These are phyloP conservation scores for Talaromyces rugulosus DNA, from an alignment of 2,329 filamentous ascomycete species.

Conservation along the genomic window DNA sequence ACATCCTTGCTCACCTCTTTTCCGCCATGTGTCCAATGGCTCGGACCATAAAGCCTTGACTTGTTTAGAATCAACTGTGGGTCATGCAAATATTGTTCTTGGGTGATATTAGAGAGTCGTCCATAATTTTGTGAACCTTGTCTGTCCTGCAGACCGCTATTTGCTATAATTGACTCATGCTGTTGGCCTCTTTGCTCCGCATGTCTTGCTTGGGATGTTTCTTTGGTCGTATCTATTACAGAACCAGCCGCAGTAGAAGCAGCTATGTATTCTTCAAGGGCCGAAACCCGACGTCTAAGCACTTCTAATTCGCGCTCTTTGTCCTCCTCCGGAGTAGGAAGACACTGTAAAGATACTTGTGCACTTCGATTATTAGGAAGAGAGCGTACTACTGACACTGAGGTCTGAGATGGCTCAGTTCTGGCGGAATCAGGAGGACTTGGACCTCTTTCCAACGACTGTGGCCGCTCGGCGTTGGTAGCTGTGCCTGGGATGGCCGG, in stretches of 20 bases:
- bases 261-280: not conserved
- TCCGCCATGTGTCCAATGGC: not conserved
- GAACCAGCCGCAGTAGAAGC: not conserved
- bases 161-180: not conserved
- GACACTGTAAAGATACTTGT: too few relatives aligned
- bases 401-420: not conserved
- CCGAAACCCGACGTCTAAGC: not conserved
- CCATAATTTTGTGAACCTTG: not conserved
- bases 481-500: not conserved
- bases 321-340: not conserved
- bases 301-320: not conserved
- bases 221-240: not conserved
- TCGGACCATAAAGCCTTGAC: not conserved
- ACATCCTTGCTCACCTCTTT: not conserved
- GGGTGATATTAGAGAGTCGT: not conserved
- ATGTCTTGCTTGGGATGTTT: not conserved
- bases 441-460: not conserved
- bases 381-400: not conserved
- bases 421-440: not conserved
- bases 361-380: not conserved
- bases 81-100: not conserved
- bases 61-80: not conserved
- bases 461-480: not conserved
- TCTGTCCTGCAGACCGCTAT: not conserved
- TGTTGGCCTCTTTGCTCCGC: not conserved